These are phyloP conservation scores for Panellus pusillus DNA, from an alignment of 768 basidiomycete species.

Conservation along the genomic window DNA sequence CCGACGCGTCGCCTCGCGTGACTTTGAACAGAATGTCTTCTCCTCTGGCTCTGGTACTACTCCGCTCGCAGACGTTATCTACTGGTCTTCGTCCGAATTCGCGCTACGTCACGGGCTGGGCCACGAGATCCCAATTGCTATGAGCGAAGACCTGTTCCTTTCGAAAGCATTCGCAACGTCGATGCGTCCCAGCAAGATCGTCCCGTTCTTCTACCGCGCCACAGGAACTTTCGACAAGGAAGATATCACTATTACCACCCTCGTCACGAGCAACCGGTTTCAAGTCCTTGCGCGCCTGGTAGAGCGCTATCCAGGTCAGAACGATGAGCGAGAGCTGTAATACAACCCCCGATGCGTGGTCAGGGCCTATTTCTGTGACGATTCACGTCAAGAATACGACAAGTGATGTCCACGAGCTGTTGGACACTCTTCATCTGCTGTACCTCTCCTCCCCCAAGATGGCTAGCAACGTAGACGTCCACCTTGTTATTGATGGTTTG, in stretches of 20 bases:
- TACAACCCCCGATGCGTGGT: neutral
- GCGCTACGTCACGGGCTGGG: constrained; percentile 36
- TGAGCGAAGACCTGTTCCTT: constrained; percentile 54
- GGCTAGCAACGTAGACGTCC: constrained; percentile 74
- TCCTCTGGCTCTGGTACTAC: constrained; percentile 11
- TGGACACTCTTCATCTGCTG: constrained; percentile 64
- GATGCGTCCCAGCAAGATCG: constrained; percentile 71
- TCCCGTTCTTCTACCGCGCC: constrained; percentile 82
- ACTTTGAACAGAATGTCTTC: constrained; percentile 6
- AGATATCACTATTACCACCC: constrained; percentile 83
- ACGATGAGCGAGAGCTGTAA: neutral
- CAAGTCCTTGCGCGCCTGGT: constrained; percentile 71
- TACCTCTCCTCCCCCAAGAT: constrained; percentile 69
- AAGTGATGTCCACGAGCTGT: constrained; percentile 44
- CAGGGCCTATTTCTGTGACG: constrained; percentile 84
- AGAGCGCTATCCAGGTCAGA: constrained; percentile 71
- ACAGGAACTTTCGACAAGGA: constrained; percentile 51
- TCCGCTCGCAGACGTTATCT: constrained; percentile 20
- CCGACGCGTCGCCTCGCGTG: constrained; percentile 10
- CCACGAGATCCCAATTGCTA: constrained; percentile 30
- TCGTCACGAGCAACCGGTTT: constrained; percentile 80
- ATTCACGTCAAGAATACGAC: constrained; percentile 67
- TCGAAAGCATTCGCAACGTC: constrained; percentile 70
- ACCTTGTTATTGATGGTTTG: constrained; percentile 68
- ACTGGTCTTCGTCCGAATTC: constrained; percentile 36